These are phyloP conservation scores for Ophiognomonia clavigignenti-juglandacearum DNA, from an alignment of 2,329 filamentous ascomycete genomes.

Conservation along the genomic window DNA sequence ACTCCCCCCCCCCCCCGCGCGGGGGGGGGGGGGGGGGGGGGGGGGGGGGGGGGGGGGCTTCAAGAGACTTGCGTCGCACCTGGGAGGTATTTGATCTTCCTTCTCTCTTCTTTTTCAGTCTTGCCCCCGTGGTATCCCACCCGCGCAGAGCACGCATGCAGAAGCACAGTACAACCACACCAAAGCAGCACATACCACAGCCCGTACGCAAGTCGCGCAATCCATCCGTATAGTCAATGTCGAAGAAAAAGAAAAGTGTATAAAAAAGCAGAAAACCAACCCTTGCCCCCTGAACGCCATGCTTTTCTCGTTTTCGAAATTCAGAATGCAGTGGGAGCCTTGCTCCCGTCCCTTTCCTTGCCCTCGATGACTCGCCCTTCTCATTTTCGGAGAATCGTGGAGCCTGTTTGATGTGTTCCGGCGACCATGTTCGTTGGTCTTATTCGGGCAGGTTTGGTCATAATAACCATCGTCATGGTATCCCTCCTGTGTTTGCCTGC, in stretches of 20 bases:
- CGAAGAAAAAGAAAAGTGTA: neutral
- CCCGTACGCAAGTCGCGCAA: neutral
- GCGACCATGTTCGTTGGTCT: too few relatives aligned
- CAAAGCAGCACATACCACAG: neutral
- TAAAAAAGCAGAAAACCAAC: neutral
- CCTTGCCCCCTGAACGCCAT: conserved; percentile 12
- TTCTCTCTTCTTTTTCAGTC: neutral
- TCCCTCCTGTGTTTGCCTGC: too few relatives aligned
- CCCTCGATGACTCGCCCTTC: neutral
- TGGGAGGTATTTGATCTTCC: conserved; percentile 2
- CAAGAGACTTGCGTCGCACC: neutral
- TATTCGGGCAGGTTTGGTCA: too few relatives aligned
- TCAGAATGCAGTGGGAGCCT: conserved; percentile 8
- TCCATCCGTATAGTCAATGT: neutral
- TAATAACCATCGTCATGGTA: too few relatives aligned
- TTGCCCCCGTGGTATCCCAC: neutral
- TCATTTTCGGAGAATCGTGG: too few relatives aligned
- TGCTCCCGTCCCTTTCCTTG: neutral
- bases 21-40: neutral
- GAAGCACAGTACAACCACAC: neutral
- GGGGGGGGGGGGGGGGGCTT: too few relatives aligned
- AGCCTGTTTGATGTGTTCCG: too few relatives aligned
- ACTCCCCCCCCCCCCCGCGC: too few relatives aligned
- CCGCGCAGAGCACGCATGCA: neutral
- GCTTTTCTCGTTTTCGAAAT: conserved; percentile 12